Evolutionary conservation across 2,329 filamentous ascomycete genomes (phyloP), one percentile per base, ranked within the genome.

Genomic region (Claviceps sp.): DNA sequence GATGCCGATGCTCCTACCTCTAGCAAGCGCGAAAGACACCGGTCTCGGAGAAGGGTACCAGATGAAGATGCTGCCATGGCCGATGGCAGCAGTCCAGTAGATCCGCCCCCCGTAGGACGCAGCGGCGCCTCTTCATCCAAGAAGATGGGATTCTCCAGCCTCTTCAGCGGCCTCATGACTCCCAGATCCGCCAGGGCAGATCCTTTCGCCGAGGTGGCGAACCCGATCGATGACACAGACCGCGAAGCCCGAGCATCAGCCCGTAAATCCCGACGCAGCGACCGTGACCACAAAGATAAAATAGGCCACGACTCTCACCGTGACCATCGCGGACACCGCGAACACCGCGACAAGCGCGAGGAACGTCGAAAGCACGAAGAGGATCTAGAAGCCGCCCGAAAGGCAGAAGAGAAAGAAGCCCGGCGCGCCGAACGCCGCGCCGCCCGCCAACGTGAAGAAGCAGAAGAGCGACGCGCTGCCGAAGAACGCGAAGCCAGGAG

Each of bases 241-340:
- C 70, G 74, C 26, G 84, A 86, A 62, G 79, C 77, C 22, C 76
- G 80, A 47, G 76, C 75, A 45, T 79, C 78, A 34, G 80, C 81
- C 52, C 79, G 83, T n/a, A 77, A 76, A 52, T 75, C 79, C 1
- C 76, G 72, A 49, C 76, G 75, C 16, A 73, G 76, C 2, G 78
- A 81, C 52, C 70, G 67, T 7, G 69, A 71, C 46, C 72, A 70
- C 6, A 72, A 71, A 4, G 61, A 60, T 2, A 60, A 58, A 42
- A 53, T 51, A 9, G 58, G 56, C 26, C 77, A 82, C 51, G 81
- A 84, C 48, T 70, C 73, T 20, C 71, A 77, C 7, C 74, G 76
- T 34, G 77, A 81, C 55, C 72, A 74, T 42, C 77, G 74, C 41
- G 72, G 73, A 48, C 71, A 77, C 6, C 74, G 76, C 34, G 77